Conservation (phyloP, 2,329 filamentous ascomycete genomes). For the Teratosphaeria nubilosa region DNA sequence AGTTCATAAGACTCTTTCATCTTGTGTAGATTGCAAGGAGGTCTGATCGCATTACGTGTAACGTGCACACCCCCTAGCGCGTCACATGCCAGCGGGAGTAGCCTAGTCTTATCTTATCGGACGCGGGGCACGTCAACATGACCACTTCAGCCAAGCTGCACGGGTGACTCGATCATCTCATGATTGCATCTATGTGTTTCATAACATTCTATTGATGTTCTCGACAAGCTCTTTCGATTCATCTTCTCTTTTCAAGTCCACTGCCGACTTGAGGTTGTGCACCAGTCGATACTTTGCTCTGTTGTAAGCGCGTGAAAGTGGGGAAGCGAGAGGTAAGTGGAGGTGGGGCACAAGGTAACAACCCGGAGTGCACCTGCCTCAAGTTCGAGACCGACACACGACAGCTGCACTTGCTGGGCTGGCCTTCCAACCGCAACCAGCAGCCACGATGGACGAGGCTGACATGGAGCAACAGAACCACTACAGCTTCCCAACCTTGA, state of each 20-base stretch:
- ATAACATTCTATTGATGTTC: not conserved
- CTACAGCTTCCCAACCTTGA: constrained; percentile 20
- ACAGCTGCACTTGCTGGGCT: not conserved
- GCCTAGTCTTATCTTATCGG: not conserved
- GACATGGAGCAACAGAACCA: not conserved
- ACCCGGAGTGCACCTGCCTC: not conserved
- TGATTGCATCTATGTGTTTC: not conserved
- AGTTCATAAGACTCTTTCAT: no score
- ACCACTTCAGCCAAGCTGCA: not conserved
- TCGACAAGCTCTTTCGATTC: not conserved
- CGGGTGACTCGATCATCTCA: not conserved
- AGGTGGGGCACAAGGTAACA: not conserved
- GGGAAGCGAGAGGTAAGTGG: not conserved
- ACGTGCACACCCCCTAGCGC: no score
- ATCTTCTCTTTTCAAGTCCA: not conserved
- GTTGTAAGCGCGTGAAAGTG: not conserved
- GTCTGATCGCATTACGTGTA: no score
- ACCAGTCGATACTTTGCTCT: not conserved
- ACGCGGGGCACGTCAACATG: not conserved
- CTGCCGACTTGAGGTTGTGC: no score
- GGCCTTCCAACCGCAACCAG: not conserved
- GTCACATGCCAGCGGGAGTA: not conserved
- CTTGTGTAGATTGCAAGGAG: no score
- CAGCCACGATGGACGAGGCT: not conserved
- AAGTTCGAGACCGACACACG: not conserved